A percentile compares a stretch with the other conserved stretches of the same genome.
phyloP scores from a whole-genome alignment of 179 eudicot species.

The Spinacia oleracea region DNA sequence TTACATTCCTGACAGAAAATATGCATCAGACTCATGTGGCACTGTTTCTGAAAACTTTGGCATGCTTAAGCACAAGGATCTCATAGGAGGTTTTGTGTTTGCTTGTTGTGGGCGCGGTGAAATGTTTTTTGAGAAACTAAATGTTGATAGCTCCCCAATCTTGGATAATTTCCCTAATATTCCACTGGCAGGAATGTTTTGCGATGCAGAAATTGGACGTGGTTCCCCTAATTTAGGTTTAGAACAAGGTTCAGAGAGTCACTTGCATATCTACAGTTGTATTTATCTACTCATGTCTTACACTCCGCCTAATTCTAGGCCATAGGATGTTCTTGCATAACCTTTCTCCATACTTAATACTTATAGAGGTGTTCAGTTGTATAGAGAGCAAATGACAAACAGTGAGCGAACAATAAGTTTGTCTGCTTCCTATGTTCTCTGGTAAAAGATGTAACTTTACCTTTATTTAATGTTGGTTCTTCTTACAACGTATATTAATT shows the following conservation, averaged over 20 bases:
- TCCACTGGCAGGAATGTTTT: constrained; percentile 65
- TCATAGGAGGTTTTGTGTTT: constrained; percentile 76
- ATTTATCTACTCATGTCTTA: constrained; percentile 71
- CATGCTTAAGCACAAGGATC: constrained; percentile 41
- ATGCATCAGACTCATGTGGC: constrained; percentile 44
- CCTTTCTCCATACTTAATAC: neutral
- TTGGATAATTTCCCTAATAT: constrained; percentile 70
- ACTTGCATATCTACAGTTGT: constrained; percentile 58
- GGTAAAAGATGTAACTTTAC: neutral
- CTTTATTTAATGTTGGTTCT: neutral
- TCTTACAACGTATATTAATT: neutral
- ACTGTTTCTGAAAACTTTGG: constrained; percentile 46
- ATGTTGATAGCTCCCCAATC: constrained; percentile 70
- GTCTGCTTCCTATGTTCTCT: neutral
- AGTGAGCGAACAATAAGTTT: neutral
- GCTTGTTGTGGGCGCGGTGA: constrained; percentile 80
- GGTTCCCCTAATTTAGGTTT: constrained; percentile 39
- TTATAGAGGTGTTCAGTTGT: neutral
- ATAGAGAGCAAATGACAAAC: neutral
- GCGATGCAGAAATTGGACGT: constrained; percentile 76
- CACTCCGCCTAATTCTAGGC: constrained; percentile 26
- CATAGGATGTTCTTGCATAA: constrained; percentile 2
- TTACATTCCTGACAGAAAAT: constrained; percentile 43
- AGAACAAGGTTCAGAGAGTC: constrained; percentile 35
- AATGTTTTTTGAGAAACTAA: constrained; percentile 48